A percentile compares a stretch with the other conserved stretches of the same genome.
Conservation (phyloP, 768 basidiomycete genomes). For the Pleurotus tuoliensis region DNA sequence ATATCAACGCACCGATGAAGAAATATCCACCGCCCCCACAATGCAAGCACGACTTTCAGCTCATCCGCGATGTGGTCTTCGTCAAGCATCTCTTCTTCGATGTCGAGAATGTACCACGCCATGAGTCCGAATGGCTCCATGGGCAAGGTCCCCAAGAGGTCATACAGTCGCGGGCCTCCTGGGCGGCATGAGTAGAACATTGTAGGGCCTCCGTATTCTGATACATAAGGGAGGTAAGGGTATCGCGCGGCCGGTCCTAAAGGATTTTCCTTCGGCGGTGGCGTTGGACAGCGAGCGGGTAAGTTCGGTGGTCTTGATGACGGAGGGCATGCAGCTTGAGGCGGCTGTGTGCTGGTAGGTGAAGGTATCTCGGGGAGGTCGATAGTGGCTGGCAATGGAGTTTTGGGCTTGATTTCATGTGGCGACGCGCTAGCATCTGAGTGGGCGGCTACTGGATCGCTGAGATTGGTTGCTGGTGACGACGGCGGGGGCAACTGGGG, state of each 20-base stretch:
- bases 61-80: slow-evolving; percentile 68
- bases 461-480: not conserved
- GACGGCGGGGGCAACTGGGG: too few species aligned
- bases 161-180: slow-evolving; percentile 60
- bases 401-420: slow-evolving; percentile 7
- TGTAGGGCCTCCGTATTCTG: slow-evolving; percentile 41
- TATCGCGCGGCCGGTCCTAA: slow-evolving; percentile 47
- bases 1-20: slow-evolving; percentile 44
- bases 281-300: slow-evolving; percentile 27
- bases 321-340: slow-evolving; percentile 10
- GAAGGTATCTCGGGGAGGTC: slow-evolving; percentile 9
- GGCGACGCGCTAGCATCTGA: not conserved
- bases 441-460: not conserved
- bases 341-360: slow-evolving; percentile 7
- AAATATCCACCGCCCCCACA: slow-evolving; percentile 76
- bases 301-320: slow-evolving; percentile 14
- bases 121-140: slow-evolving; percentile 61
- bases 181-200: slow-evolving; percentile 62
- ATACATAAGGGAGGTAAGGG: slow-evolving; percentile 50
- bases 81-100: slow-evolving; percentile 76
- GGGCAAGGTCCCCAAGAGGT: slow-evolving; percentile 57
- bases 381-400: slow-evolving; percentile 9
- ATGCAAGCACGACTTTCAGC: slow-evolving; percentile 73
- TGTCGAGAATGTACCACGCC: slow-evolving; percentile 65
- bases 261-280: slow-evolving; percentile 38